Evolutionary conservation across 805 yeast species (phyloP).

Genomic region (Starmerella apis): DNA sequence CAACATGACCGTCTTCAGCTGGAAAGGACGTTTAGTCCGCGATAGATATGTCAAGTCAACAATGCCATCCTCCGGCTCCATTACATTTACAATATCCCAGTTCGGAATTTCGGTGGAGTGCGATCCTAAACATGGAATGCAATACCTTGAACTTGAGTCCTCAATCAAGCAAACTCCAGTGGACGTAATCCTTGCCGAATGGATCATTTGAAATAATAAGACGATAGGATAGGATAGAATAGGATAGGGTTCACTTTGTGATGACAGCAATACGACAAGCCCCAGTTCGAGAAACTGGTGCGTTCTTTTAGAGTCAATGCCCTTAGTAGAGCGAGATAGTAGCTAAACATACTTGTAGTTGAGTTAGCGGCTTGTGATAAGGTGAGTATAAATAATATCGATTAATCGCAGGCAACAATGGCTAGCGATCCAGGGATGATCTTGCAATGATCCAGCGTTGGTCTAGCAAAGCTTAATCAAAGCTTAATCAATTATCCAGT

Average conservation of each 20-base stretch:
- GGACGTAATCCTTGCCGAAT: constrained; percentile 5
- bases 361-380: no score
- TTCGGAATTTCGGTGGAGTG: neutral
- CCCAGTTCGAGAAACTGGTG: no score
- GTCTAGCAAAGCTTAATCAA: no score
- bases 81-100: constrained; percentile 11
- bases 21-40: neutral
- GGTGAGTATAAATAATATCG: no score
- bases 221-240: neutral
- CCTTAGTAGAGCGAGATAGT: no score
- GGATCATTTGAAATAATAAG: neutral
- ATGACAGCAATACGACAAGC: neutral
- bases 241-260: neutral
- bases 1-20: neutral
- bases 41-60: constrained; percentile 9
- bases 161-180: constrained; percentile 3
- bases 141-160: neutral
- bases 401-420: no score
- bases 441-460: no score
- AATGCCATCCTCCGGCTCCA: constrained; percentile 7
- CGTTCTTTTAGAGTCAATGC: no score
- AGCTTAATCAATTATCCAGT: no score
- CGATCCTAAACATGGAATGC: neutral
- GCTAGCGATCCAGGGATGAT: no score
- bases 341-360: no score